Evolutionary conservation across 2,329 filamentous ascomycete species (phyloP), one percentile per base, ranked within the genome.

Genomic region (Neopestalotiopsis sp.): DNA sequence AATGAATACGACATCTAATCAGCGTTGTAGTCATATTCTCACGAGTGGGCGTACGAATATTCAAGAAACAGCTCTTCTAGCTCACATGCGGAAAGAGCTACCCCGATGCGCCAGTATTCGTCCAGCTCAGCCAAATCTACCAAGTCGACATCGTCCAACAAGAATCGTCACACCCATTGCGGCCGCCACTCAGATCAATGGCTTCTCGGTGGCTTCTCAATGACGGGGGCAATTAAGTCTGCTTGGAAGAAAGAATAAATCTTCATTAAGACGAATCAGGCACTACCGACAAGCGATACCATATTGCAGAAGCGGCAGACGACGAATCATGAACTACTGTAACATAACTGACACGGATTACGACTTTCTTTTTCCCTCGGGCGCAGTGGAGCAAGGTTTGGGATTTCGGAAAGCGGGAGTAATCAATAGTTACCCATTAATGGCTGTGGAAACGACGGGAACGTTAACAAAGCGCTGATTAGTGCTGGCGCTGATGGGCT

Each of bases 181-280:
- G 86, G 86, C 14, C 81, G 86, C 14, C 86, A 88, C 75, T 84
- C 84, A 52, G 82, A 87, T 72, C 84, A 88, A 72, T 86, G 83
- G 69, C 78, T 88, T 14, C 85, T 88, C 70, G 79, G 84, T 42
- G 86, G 86, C 1, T 83, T 82, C 57, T 85, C 82, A 1, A 74
- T 86, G 28, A 75, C 80, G 7, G 83, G 84, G 59, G 75, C 85
- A 42, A 82, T 82, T 71, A 81, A 81, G 60, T 66, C 63, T 34
- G 63, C 63, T 4, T 66, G 4, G 63, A 81, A 78, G 74, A 76
- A 71, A 67, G 69, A 73, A 28, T 75, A 71, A 59, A 14, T 10
- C 10, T 59, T 13, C 17, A 28, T 30, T 28, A 13, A 59, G 57
- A 28, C 24, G 57, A 59, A 9, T 24, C 57, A 14, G 13, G 20